A percentile compares a stretch with the other conserved stretches of the same genome.
phyloP scores from a whole-genome alignment of 352 stramenopile genomes.

The Globisporangium okanoganense region DNA sequence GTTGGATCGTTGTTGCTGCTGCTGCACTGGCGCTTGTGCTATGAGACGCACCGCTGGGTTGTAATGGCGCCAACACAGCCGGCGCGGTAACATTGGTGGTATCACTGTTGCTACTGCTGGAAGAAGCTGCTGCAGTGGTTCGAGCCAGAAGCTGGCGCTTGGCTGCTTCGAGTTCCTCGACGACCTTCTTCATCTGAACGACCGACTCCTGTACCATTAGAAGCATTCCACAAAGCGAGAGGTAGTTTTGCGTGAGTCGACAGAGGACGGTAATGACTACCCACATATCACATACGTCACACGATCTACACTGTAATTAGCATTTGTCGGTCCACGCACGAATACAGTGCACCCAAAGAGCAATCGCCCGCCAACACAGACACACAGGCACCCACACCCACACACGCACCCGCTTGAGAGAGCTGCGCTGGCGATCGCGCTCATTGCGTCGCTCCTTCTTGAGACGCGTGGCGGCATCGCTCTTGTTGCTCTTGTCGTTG shows the following conservation, averaged over 20 bases:
- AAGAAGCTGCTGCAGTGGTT: constrained; percentile 1
- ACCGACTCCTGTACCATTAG: constrained; percentile 33
- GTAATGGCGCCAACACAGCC: background rate
- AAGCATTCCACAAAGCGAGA: background rate
- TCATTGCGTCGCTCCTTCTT: constrained; percentile 52
- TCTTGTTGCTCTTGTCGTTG: background rate
- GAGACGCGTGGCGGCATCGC: background rate
- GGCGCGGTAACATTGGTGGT: background rate
- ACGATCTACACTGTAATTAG: background rate
- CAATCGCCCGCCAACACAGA: background rate
- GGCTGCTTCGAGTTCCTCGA: constrained; percentile 38
- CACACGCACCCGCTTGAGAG: constrained; percentile 43
- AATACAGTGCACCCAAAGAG: background rate
- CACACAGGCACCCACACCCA: no score
- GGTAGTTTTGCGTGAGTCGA: background rate
- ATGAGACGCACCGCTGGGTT: background rate
- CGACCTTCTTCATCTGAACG: constrained; percentile 38
- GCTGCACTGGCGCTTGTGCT: background rate
- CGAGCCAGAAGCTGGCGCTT: constrained; percentile 34
- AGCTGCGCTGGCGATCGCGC: constrained; percentile 50
- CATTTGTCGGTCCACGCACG: background rate
- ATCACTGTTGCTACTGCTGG: background rate
- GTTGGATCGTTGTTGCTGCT: background rate
- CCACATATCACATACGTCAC: background rate
- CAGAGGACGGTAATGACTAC: background rate